These are phyloP conservation scores for Amylostereum areolatum DNA, from an alignment of 1,284 basidiomycete genomes.

Conservation along the genomic window DNA sequence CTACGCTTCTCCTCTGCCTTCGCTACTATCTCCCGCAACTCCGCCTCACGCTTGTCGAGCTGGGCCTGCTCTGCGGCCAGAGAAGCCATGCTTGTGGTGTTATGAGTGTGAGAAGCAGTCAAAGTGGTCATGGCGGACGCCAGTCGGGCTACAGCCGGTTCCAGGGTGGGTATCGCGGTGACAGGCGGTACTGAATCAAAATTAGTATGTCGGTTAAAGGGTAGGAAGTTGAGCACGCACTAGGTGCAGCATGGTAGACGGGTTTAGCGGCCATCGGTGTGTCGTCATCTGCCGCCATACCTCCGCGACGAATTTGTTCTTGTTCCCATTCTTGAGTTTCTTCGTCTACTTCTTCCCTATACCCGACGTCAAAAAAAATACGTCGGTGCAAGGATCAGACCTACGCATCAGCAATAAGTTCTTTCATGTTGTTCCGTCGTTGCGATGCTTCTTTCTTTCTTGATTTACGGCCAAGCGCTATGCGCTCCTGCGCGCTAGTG, in stretches of 20 bases:
- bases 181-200: slow-evolving; percentile 48
- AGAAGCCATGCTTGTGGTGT: slow-evolving; percentile 55
- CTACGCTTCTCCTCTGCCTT: slow-evolving; percentile 77
- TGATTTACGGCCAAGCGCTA: slow-evolving; percentile 84
- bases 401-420: slow-evolving; percentile 83
- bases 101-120: slow-evolving; percentile 63
- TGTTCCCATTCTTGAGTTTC: slow-evolving; percentile 89
- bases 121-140: slow-evolving; percentile 62
- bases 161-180: slow-evolving; percentile 53
- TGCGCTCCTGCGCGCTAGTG: slow-evolving; percentile 82
- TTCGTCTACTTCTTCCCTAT: slow-evolving; percentile 80
- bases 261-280: slow-evolving; percentile 35
- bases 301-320: slow-evolving; percentile 79
- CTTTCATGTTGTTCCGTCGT: slow-evolving; percentile 71
- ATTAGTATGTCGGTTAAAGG: slow-evolving; percentile 5
- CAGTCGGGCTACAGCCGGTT: slow-evolving; percentile 50
- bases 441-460: slow-evolving; percentile 71
- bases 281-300: slow-evolving; percentile 27
- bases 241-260: slow-evolving; percentile 70
- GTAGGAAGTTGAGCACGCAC: slow-evolving; percentile 37
- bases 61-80: slow-evolving; percentile 65
- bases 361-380: slow-evolving; percentile 11
- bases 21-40: slow-evolving; percentile 76
- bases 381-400: slow-evolving; percentile 23
- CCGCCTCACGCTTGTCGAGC: slow-evolving; percentile 70